Evolutionary conservation across 1,284 basidiomycete genomes (phyloP).

Genomic region (Irpex sp.): DNA sequence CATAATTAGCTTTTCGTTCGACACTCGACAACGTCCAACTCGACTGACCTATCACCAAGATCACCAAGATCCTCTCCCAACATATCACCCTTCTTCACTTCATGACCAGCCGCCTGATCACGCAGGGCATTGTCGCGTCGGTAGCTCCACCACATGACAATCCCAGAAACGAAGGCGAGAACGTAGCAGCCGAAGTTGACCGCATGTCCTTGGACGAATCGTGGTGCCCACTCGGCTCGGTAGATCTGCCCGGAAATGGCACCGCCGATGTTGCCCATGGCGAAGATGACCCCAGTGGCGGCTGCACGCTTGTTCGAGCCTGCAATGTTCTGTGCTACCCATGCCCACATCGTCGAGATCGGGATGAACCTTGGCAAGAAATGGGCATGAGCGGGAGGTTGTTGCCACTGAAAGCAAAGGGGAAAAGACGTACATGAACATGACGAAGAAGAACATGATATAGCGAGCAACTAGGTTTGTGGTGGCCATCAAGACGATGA

Average conservation of each 20-base stretch:
- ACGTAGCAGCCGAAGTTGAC: constrained; percentile 28
- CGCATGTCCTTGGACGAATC: constrained; percentile 30
- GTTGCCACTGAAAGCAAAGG: neutral
- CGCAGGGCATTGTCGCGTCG: constrained; percentile 22
- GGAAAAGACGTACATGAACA: constrained; percentile 26
- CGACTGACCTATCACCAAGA: constrained; percentile 27
- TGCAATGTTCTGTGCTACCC: constrained; percentile 27
- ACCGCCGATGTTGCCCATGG: constrained; percentile 28
- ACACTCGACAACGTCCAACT: neutral
- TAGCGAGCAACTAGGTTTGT: constrained; percentile 27
- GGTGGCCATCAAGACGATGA: constrained; percentile 55
- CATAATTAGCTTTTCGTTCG: neutral
- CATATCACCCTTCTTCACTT: constrained; percentile 14
- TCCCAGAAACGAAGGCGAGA: constrained; percentile 22
- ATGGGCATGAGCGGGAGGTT: neutral
- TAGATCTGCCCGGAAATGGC: constrained; percentile 28
- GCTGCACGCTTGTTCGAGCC: constrained; percentile 29
- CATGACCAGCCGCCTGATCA: constrained; percentile 16
- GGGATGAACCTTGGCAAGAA: constrained; percentile 25
- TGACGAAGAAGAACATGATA: constrained; percentile 31
- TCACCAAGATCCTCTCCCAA: constrained; percentile 28
- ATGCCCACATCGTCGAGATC: constrained; percentile 28
- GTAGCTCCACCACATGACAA: constrained; percentile 26
- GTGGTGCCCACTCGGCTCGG: constrained; percentile 29
- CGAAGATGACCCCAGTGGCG: constrained; percentile 26